A percentile compares a stretch with the other conserved stretches of the same genome.
These are phyloP conservation scores for Ophiostoma montium DNA, from an alignment of 2,329 filamentous ascomycete species.

Conservation along the genomic window DNA sequence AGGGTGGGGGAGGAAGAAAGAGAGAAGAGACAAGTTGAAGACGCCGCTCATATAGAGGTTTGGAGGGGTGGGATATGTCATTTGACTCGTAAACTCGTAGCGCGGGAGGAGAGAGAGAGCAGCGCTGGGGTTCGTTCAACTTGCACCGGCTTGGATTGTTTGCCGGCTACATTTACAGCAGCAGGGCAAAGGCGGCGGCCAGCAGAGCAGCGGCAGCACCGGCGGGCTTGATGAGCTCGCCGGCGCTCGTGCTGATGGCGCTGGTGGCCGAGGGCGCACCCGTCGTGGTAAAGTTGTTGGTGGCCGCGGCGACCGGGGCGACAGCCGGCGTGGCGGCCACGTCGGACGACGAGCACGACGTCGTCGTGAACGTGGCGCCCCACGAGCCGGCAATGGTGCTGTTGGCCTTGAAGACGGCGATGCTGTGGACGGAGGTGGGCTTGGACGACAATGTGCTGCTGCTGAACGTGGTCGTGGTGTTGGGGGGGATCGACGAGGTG, in stretches of 20 bases:
- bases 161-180: conserved; percentile 10
- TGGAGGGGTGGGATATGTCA: neutral
- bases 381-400: conserved; percentile 9
- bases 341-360: conserved; percentile 6
- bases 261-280: conserved; percentile 7
- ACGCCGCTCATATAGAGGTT: neutral
- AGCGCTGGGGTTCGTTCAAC: no score
- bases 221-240: conserved; percentile 19
- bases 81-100: conserved; percentile 14
- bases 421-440: no score
- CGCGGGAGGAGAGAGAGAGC: neutral
- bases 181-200: conserved; percentile 18
- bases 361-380: conserved; percentile 13
- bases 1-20: neutral
- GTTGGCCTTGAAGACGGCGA: conserved; percentile 9
- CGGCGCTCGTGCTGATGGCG: conserved; percentile 18
- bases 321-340: conserved; percentile 1
- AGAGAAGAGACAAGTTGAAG: neutral
- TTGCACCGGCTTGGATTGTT: neutral
- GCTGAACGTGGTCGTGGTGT: conserved; percentile 1
- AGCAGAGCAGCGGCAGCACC: conserved; percentile 17
- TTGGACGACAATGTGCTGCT: no score
- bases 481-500: neutral
- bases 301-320: neutral
- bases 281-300: conserved; percentile 11